Base-by-base conservation (phyloP, 2,329 filamentous ascomycete genomes). In the Nannizziopsis barbatae region DNA sequence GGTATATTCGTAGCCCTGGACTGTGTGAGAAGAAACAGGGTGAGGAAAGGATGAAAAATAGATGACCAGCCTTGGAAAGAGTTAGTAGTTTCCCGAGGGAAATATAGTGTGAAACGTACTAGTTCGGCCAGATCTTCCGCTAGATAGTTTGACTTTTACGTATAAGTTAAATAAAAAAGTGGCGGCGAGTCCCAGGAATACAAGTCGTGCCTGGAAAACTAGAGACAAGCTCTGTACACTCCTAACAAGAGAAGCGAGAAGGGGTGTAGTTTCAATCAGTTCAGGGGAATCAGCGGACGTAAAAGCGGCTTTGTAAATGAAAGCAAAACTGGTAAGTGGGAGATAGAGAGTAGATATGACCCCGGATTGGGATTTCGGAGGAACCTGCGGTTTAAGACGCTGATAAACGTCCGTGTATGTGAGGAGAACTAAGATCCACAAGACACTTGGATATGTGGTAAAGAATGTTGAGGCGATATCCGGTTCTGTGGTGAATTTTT, bases 401-500 rank as follows among this genome's bases (percentile, higher is more conserved):
- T 68, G 62, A 36, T 71, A 72, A 37, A 80, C 69, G 57, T 80
- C 73, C 12, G 78, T 62, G 62, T 95, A 95, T 1, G 83, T 81
- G 10, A 75, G 63, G 35, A 80, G 71, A 17, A 94, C 74, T 8
- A 94, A 66, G 1, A 65, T 56, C 92, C 92, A 98, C 3, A 98
- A 76, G 0, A 84, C 60, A 22, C 71, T 63, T 1, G 80, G 80
- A 49, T 86, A 75, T 0, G 75, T 69, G 12, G 75, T 69, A 47
- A 94, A 71, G 59, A 86, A 83, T 4, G 66, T 71, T 51, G 83
- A 86, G 53, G 85, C 84, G 40, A 96, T 85, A 59, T 96, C 92
- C 20, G 87, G 80, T 35, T 83, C 84, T n/a, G 89, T 89, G 1
- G 92, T 84, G 58, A 87, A 89, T 64, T 98, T 98, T 62, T 96